A percentile compares a stretch with the other conserved stretches of the same genome.
phyloP scores from a whole-genome alignment of 2,329 filamentous ascomycete species.

The Tothia fuscella region DNA sequence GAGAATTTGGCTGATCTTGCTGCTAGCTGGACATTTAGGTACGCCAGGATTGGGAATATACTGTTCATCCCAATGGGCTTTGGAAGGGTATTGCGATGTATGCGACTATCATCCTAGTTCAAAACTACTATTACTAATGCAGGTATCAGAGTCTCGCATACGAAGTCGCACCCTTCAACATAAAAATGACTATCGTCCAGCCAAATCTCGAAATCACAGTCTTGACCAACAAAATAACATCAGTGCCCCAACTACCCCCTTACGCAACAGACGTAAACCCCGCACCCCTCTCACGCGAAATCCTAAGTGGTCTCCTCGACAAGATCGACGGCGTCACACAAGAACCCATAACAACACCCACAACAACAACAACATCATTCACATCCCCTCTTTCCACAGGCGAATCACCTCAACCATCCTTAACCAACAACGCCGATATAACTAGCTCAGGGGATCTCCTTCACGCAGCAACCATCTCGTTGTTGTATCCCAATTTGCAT shows the following conservation, averaged over 20 bases:
- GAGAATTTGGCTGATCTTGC: slow-evolving; percentile 11
- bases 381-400: background rate
- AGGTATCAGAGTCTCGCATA: slow-evolving; percentile 60
- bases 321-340: slow-evolving; percentile 48
- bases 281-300: slow-evolving; percentile 71
- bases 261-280: slow-evolving; percentile 59
- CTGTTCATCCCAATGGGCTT: slow-evolving; percentile 83
- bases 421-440: too few species aligned
- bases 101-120: slow-evolving; percentile 11
- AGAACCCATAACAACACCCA: slow-evolving; percentile 21
- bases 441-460: slow-evolving; percentile 2
- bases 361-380: slow-evolving; percentile 14
- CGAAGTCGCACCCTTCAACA: slow-evolving; percentile 89
- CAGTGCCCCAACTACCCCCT: slow-evolving; percentile 63
- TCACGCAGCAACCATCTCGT: slow-evolving; percentile 37
- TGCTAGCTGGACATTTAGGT: slow-evolving; percentile 66
- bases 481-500: slow-evolving; percentile 64
- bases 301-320: slow-evolving; percentile 69
- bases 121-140: background rate
- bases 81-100: slow-evolving; percentile 90
- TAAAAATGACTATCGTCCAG: slow-evolving; percentile 92
- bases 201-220: slow-evolving; percentile 86
- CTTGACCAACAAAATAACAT: slow-evolving; percentile 75
- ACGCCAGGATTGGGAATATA: slow-evolving; percentile 87
- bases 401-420: background rate